Conservation (phyloP, 495 filamentous ascomycete genomes). For the Podospora sp. region DNA sequence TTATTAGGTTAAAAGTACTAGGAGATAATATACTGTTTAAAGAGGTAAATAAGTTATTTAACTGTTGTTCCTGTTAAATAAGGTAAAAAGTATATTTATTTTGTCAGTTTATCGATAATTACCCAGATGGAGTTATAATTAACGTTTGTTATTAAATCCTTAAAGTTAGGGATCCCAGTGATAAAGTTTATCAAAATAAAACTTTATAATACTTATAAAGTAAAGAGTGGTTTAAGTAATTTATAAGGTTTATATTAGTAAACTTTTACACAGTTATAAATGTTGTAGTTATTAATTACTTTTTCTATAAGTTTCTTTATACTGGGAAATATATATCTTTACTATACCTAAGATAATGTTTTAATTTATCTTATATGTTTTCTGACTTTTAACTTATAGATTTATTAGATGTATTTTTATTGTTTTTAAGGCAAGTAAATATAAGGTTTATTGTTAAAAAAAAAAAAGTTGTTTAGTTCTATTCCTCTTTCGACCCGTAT, state of each 20-base stretch:
- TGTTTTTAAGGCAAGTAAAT: background rate
- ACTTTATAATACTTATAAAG: background rate
- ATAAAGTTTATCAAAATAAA: conserved; percentile 5
- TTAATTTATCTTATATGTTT: background rate
- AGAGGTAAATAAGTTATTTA: conserved; percentile 1
- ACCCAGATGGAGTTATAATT: background rate
- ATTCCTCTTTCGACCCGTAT: background rate
- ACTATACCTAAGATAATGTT: background rate
- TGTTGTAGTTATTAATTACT: background rate
- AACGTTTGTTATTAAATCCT: background rate
- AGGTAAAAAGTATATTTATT: conserved; percentile 5
- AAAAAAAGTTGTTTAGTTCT: background rate
- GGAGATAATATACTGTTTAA: background rate
- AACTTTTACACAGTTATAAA: background rate
- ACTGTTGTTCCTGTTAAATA: background rate
- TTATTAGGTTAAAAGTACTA: background rate
- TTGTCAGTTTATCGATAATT: background rate
- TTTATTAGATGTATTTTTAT: background rate
- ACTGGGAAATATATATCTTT: background rate
- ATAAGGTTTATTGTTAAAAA: background rate
- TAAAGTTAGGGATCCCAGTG: background rate
- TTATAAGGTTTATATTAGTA: background rate
- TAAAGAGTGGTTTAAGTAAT: conserved; percentile 1
- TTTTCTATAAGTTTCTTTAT: background rate
- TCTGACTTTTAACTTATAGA: background rate